Evolutionary conservation across 1,284 basidiomycete genomes (phyloP).

Genomic region (Bjerkandera adusta): DNA sequence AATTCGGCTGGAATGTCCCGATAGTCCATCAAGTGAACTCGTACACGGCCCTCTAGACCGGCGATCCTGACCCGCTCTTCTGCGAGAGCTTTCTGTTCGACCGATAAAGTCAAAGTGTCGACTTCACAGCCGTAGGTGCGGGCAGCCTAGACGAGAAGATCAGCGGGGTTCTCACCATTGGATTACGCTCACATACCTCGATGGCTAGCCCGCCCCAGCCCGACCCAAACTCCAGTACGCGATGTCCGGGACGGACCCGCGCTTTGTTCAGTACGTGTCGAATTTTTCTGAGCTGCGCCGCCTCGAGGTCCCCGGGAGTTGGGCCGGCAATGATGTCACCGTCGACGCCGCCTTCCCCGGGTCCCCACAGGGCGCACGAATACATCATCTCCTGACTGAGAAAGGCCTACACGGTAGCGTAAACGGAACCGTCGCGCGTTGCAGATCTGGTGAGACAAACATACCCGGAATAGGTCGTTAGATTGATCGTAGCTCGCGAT

Average conservation of each 20-base stretch:
- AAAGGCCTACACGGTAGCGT: conserved; percentile 60
- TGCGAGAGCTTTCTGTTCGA: conserved; percentile 84
- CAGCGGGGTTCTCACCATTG: background rate
- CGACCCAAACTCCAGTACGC: conserved; percentile 88
- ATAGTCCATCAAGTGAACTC: conserved; percentile 88
- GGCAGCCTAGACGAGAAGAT: conserved; percentile 48
- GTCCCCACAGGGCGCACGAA: conserved; percentile 80
- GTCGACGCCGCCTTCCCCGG: conserved; percentile 68
- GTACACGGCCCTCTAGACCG: conserved; percentile 69
- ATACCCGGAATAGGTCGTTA: conserved; percentile 74
- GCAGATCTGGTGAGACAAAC: conserved; percentile 12
- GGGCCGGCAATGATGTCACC: conserved; percentile 44
- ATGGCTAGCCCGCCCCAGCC: conserved; percentile 93
- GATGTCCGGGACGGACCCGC: conserved; percentile 72
- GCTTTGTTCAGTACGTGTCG: conserved; percentile 76
- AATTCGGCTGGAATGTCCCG: conserved; percentile 75
- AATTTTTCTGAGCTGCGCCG: conserved; percentile 81
- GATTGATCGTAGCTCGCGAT: conserved; percentile 90
- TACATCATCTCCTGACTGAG: conserved; percentile 92
- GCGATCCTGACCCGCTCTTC: conserved; percentile 77
- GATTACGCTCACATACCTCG: conserved; percentile 50
- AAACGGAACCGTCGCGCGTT: conserved; percentile 19
- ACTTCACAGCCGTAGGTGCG: conserved; percentile 74
- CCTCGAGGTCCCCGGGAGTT: conserved; percentile 69
- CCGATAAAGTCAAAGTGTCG: conserved; percentile 84